Evolutionary conservation across 331 rosid species (phyloP).

Genomic region (Pyrus hybrid): DNA sequence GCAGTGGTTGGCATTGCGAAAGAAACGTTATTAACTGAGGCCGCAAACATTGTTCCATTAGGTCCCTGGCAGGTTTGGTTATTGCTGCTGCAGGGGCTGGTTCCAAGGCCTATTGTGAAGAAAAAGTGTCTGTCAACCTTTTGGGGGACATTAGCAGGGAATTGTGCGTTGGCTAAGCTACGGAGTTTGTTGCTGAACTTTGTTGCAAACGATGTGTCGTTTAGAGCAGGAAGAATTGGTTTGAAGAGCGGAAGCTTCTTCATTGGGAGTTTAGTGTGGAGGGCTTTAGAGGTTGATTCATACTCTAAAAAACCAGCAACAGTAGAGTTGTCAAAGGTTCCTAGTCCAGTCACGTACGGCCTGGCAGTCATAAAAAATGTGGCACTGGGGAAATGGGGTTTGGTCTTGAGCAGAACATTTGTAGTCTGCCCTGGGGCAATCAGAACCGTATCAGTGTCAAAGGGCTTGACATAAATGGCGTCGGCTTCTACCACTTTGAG

Average conservation of each 20-base stretch:
- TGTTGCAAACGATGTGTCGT: conserved; percentile 39
- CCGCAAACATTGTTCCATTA: conserved; percentile 38
- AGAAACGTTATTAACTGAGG: conserved; percentile 41
- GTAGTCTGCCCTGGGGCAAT: conserved; percentile 47
- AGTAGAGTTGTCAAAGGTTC: conserved; percentile 47
- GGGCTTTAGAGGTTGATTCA: neutral
- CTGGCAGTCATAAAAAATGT: conserved; percentile 36
- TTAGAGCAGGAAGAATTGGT: conserved; percentile 38
- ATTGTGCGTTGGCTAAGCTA: conserved; percentile 26
- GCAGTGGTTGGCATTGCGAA: conserved; percentile 31
- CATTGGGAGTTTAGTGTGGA: conserved; percentile 3
- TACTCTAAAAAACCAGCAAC: conserved; percentile 36
- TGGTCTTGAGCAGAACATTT: conserved; percentile 31
- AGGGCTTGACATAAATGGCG: conserved; percentile 40
- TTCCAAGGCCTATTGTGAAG: conserved; percentile 44
- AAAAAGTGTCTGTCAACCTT: conserved; percentile 25
- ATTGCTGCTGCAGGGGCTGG: conserved; percentile 21
- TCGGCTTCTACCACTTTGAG: conserved; percentile 37
- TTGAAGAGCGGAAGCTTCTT: conserved; percentile 21
- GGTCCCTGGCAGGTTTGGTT: conserved; percentile 45
- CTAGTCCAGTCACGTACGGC: conserved; percentile 32
- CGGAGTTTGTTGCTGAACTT: conserved; percentile 24
- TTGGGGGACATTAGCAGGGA: conserved; percentile 38
- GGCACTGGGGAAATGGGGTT: conserved; percentile 32
- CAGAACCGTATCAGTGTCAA: conserved; percentile 23